Percentiles rank a stretch among this genome's conserved stretches.
These are phyloP conservation scores for Hymenoscyphus repandus DNA, from an alignment of 2,329 filamentous ascomycete species.

Conservation along the genomic window DNA sequence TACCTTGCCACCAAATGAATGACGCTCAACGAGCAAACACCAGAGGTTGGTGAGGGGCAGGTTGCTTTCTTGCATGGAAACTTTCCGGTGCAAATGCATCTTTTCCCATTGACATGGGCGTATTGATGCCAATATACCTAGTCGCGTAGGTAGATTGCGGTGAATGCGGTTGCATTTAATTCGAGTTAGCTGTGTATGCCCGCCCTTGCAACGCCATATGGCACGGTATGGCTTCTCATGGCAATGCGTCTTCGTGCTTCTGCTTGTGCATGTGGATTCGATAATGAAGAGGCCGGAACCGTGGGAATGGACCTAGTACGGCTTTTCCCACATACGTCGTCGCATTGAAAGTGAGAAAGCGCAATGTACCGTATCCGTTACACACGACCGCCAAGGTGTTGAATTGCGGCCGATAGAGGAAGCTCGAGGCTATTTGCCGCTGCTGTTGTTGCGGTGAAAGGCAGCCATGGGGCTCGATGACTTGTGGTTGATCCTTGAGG, in stretches of 20 bases:
- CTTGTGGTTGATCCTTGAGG: too few relatives aligned
- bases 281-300: neutral
- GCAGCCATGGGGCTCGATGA: too few relatives aligned
- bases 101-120: conserved; percentile 3
- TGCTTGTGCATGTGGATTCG: neutral
- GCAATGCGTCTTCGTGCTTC: neutral
- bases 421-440: neutral
- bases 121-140: too few relatives aligned
- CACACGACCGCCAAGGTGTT: neutral
- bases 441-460: neutral
- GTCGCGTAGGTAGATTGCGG: neutral
- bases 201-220: too few relatives aligned
- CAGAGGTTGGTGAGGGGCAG: conserved; percentile 2
- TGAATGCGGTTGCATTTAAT: conserved; percentile 1
- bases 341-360: neutral
- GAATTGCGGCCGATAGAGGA: neutral
- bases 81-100: neutral
- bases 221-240: neutral
- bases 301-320: conserved; percentile 1
- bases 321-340: neutral
- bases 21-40: neutral
- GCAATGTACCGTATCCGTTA: neutral
- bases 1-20: neutral
- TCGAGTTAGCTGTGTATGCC: neutral
- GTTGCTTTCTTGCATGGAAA: neutral